Base-by-base conservation (phyloP, 2,329 filamentous ascomycete genomes). In the Metarhizium guizhouense region DNA sequence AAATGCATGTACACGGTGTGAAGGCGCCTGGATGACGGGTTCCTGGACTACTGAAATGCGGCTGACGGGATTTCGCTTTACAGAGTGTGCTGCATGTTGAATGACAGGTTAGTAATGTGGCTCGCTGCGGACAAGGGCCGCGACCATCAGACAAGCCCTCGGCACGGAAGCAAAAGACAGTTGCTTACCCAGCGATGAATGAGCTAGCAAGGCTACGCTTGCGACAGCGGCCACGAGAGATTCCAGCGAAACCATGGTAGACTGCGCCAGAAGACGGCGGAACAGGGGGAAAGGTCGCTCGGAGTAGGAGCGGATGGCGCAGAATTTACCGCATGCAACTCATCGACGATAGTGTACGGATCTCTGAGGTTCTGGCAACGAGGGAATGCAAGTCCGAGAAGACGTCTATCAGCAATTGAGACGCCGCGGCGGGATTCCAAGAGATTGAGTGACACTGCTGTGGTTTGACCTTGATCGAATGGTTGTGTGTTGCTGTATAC, bases 1-100 rank as follows among this genome's bases (percentile, higher is more conserved):
- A 56, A 88, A 76, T 51, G 91, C 85, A 67, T 94, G 86, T 50
- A 96, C 83, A 57, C 87, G 84, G 68, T 90, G 84, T 49, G 87
- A 88, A 16, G 86, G 85, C 0, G 91, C 90, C 65, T 90, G 83
- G 61, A 99, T 87, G 58, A 83, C 79, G 36, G 88, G 81, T 66
- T 91, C 82, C 59, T 92, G 85, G 61, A 96, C 74, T 50, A 84
- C 76, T 13, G 85, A 85, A 52, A 96, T 76, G 66, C 87, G 84
- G 62, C 79, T 83, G 59, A 99, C 78, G 36, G 91, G 90, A 65
- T 89, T 89, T 62, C 93, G 82, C 60, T 84, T 80, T 52, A 81
- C 77, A 0, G 90, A 95, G 69, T 88, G 82, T 60, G 85, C 87
- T 83, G 69, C 59, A 48, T 4, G 45, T 11, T 11, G 20, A 14